phyloP scores from a whole-genome alignment of 75 land plant species.

The Pinus taeda region DNA sequence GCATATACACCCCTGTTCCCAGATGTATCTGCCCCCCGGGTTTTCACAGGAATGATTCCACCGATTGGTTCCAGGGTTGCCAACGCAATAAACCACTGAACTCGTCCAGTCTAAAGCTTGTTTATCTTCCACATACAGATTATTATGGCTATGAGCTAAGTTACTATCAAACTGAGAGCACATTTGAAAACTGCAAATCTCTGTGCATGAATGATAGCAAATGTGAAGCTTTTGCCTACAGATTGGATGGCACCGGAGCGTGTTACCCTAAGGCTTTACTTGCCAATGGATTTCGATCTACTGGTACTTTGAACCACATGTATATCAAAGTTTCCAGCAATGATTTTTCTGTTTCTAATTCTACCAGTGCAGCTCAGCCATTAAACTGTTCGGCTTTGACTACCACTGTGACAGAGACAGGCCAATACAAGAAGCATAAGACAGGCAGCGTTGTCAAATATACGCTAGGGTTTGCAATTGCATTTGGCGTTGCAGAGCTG shows the following conservation, averaged over 20 bases:
- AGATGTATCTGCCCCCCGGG: slow-evolving; percentile 39
- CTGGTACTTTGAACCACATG: slow-evolving; percentile 2
- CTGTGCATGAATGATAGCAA: slow-evolving; percentile 23
- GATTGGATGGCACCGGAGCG: slow-evolving; percentile 12
- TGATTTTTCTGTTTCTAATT: background rate
- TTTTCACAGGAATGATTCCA: no score
- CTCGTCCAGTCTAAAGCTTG: slow-evolving; percentile 10
- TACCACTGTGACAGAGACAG: slow-evolving; percentile 13
- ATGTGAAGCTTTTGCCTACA: slow-evolving; percentile 32
- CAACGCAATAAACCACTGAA: slow-evolving; percentile 16
- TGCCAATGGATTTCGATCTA: no score
- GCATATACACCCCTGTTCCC: slow-evolving; percentile 23
- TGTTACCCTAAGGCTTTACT: slow-evolving; percentile 6
- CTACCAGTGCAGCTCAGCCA: background rate
- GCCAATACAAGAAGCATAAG: no score
- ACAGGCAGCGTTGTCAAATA: slow-evolving; percentile 15
- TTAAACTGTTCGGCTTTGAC: slow-evolving; percentile 18
- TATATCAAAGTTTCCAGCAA: slow-evolving; percentile 22
- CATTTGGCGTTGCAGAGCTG: no score
- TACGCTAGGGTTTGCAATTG: background rate
- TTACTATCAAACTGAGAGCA: background rate
- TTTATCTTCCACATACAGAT: slow-evolving; percentile 20
- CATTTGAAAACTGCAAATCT: slow-evolving; percentile 20
- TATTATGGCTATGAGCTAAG: slow-evolving; percentile 14
- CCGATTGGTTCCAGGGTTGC: no score